Conservation (phyloP, 176 grass and related monocot species). For the Paspalum notatum region DNA sequence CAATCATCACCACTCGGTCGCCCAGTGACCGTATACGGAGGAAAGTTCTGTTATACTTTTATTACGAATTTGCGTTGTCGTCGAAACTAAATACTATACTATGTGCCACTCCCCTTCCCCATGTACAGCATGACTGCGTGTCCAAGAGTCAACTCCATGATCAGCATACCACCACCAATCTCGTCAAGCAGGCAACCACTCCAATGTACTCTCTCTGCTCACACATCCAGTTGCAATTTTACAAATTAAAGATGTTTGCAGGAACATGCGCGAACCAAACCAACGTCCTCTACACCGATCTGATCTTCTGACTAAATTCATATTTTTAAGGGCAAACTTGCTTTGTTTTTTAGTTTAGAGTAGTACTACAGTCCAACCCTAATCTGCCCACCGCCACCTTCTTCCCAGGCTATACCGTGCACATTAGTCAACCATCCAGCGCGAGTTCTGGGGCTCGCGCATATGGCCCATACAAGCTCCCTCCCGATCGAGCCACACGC, state of each 20-base stretch:
- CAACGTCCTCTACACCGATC: slow-evolving; percentile 11
- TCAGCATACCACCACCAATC: not conserved
- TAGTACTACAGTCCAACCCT: slow-evolving; percentile 23
- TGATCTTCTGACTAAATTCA: not conserved
- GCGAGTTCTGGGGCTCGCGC: slow-evolving; percentile 4
- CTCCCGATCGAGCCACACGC: not conserved
- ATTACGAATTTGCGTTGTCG: too few species aligned
- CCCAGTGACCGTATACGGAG: too few species aligned
- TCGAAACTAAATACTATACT: not conserved
- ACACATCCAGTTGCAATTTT: slow-evolving; percentile 29
- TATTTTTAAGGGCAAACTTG: not conserved
- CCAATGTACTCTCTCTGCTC: not conserved
- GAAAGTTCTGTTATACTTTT: too few species aligned
- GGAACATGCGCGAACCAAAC: slow-evolving; percentile 32
- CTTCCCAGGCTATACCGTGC: not conserved
- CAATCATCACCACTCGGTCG: not conserved
- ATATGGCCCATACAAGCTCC: not conserved
- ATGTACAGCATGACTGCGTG: not conserved
- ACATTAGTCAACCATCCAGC: slow-evolving; percentile 59
- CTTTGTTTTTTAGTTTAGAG: not conserved
- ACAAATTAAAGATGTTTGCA: slow-evolving; percentile 17
- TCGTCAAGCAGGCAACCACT: slow-evolving; percentile 12
- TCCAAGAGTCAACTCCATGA: not conserved
- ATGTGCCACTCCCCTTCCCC: too few species aligned
- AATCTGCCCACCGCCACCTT: slow-evolving; percentile 40